Evolutionary conservation across 306 rosid genomes (phyloP).

Genomic region (Castanopsis chinensis): DNA sequence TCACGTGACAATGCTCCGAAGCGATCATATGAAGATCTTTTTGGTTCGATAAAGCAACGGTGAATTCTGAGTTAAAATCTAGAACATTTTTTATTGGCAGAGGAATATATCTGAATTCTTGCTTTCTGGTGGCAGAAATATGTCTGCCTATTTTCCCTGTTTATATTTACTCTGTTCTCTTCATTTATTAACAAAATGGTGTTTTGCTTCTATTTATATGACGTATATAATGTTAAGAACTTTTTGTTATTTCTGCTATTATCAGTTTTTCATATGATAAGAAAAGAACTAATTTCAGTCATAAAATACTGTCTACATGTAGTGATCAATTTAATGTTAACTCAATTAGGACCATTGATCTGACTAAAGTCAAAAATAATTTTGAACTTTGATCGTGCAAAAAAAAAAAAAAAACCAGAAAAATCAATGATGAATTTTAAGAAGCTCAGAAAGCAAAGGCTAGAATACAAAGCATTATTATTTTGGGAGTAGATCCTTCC

Average conservation of each 20-base stretch:
- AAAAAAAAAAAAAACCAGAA: too few relatives aligned
- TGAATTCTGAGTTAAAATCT: constrained; percentile 30
- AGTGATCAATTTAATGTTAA: background rate
- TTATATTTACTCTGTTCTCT: background rate
- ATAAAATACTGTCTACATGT: background rate
- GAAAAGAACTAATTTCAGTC: background rate
- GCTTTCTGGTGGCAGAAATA: constrained; percentile 26
- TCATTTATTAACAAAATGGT: background rate
- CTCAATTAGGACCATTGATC: background rate
- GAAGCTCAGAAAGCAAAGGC: too few relatives aligned
- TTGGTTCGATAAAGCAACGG: constrained; percentile 67
- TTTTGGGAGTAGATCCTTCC: too few relatives aligned
- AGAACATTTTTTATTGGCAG: constrained; percentile 3
- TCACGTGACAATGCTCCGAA: constrained; percentile 74
- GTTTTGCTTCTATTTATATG: background rate
- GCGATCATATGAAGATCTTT: constrained; percentile 69
- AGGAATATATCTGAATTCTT: constrained; percentile 13
- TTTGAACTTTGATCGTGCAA: background rate
- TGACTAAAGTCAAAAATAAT: background rate
- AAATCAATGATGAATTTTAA: too few relatives aligned
- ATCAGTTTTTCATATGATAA: background rate
- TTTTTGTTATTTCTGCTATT: background rate
- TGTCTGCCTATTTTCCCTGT: background rate
- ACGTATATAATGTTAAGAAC: background rate
- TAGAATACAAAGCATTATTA: too few relatives aligned